A percentile compares a stretch with the other conserved stretches of the same genome.
Evolutionary conservation across 768 basidiomycete genomes (phyloP).

Genomic region (Pleurotus giganteus): DNA sequence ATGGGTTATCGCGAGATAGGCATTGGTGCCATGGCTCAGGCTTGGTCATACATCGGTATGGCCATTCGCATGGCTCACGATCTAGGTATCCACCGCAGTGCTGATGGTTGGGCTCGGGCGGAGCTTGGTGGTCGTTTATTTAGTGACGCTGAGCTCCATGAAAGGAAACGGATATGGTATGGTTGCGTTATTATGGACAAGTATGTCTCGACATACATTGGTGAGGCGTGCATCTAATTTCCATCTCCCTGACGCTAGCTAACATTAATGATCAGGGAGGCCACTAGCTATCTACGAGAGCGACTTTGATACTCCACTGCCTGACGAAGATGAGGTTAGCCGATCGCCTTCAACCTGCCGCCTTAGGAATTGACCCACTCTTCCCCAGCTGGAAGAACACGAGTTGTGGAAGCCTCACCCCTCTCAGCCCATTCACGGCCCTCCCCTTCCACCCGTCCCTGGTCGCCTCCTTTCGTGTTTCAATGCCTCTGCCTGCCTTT

Average conservation of each 20-base stretch:
- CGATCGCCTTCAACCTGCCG: not conserved
- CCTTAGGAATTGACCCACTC: not conserved
- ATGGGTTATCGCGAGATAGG: constrained; percentile 86
- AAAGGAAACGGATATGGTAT: constrained; percentile 75
- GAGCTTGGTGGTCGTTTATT: constrained; percentile 59
- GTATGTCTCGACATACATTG: constrained; percentile 78
- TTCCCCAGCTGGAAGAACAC: constrained; percentile 56
- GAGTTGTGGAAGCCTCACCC: constrained; percentile 47
- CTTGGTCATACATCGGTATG: constrained; percentile 86
- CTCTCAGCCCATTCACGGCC: constrained; percentile 19
- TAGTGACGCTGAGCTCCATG: constrained; percentile 58
- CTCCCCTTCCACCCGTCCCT: constrained; percentile 25
- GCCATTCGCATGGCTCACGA: constrained; percentile 93
- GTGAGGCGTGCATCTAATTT: constrained; percentile 29
- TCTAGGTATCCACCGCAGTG: constrained; percentile 77
- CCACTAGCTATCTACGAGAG: constrained; percentile 72
- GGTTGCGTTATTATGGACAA: constrained; percentile 77
- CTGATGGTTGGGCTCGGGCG: constrained; percentile 72
- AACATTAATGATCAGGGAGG: constrained; percentile 39
- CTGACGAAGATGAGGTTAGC: constrained; percentile 56
- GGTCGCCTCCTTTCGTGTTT: constrained; percentile 70
- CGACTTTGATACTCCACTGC: constrained; percentile 74
- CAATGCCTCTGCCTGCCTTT: constrained; percentile 68
- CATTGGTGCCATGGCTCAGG: constrained; percentile 85
- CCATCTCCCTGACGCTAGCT: constrained; percentile 4